Percentiles rank a stretch among this genome's conserved stretches.
These are phyloP conservation scores for Angophora floribunda DNA, from an alignment of 345 rosid species.

Conservation along the genomic window DNA sequence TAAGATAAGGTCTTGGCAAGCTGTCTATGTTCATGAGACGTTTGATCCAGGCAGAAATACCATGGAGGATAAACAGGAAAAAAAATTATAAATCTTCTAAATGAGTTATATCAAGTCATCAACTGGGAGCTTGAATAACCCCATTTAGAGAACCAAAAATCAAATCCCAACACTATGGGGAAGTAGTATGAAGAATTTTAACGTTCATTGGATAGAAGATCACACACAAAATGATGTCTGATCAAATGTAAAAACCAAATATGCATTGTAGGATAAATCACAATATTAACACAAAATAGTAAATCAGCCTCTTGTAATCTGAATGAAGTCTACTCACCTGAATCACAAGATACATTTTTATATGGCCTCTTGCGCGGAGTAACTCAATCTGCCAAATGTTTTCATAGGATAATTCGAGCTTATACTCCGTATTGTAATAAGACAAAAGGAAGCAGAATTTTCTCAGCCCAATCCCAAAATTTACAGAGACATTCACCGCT, in stretches of 20 bases:
- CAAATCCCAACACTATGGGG: background rate
- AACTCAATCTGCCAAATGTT: slow-evolving; percentile 74
- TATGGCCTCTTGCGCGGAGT: slow-evolving; percentile 13
- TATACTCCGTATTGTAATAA: slow-evolving; percentile 23
- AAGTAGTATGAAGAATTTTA: background rate
- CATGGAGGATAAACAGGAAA: background rate
- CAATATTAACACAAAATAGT: background rate
- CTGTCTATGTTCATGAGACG: background rate
- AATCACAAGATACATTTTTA: slow-evolving; percentile 44
- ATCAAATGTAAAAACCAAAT: background rate
- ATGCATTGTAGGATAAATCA: background rate
- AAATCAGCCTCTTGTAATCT: background rate
- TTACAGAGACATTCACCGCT: slow-evolving; percentile 19
- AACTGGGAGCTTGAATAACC: background rate
- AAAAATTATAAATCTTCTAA: background rate
- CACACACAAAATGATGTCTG: background rate
- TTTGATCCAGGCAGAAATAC: background rate
- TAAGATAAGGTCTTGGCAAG: background rate
- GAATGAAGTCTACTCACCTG: slow-evolving; percentile 26
- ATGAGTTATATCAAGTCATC: background rate
- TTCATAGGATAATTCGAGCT: slow-evolving; percentile 71
- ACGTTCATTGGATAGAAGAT: background rate
- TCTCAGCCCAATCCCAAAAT: slow-evolving; percentile 48
- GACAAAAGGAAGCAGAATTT: slow-evolving; percentile 34
- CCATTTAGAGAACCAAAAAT: background rate